Evolutionary conservation across 2,329 filamentous ascomycete genomes (phyloP), one percentile per base, ranked within the genome.

Genomic region (Colletotrichum salicis): DNA sequence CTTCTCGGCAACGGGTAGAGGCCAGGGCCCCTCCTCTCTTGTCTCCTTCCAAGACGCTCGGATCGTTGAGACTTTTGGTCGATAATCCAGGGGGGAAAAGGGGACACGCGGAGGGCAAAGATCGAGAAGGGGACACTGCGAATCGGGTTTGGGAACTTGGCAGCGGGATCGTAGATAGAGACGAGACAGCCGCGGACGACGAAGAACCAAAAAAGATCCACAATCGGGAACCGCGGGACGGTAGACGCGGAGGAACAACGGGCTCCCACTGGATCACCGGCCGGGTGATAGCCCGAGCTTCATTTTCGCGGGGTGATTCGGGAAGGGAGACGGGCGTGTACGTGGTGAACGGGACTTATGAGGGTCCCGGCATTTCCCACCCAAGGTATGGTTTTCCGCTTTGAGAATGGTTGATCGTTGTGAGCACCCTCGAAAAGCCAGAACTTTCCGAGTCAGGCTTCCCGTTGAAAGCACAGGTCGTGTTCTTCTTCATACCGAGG

Each of bases 251-350:
- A 22, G 62, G 27, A 55, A 56, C 29, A 67, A 7, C 33, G 62
- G 54, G 56, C 57, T 27, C 8, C 35, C 33, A 22, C 54, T 24
- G 29, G 15, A n/a, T 48, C 41, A 48, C 41, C 41, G 24, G 52
- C 22, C 51, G 35, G 31, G 62, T 35, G 33, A 31, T 29, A 57
- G 62, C 45, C 64, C 64, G 33, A 67, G 56, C 64, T 67, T 22
- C 56, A 35, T n/a, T 19, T 31, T 11, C 41, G 41, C 19, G 19
- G 41, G 41, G 41, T n/a, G 41, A 22, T 29, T 51, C 41, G 37
- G n/a, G 35, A 63, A n/a, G 35, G 13, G 29, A 24, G 27, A 27
- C 22, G 51, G n/a, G 19, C 29, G 41, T 19, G 27, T 52, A 55
- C 19, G 37, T 52, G 35, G 29, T 31, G 52, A 19, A 48, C 27